phyloP scores from a whole-genome alignment of 2,329 filamentous ascomycete genomes.

The Acephala macrosclerotiorum region DNA sequence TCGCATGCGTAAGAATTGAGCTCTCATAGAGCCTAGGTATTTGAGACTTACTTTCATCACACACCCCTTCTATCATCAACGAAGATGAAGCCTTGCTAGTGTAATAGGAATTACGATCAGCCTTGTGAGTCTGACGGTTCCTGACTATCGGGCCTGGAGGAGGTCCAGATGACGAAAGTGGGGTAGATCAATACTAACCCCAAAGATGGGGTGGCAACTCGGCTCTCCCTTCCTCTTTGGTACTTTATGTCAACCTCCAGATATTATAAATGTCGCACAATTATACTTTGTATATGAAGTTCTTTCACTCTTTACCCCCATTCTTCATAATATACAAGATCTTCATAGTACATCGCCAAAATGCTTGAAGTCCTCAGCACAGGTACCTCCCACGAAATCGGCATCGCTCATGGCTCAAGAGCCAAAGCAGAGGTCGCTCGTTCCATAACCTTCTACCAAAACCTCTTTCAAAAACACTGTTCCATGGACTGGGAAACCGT shows the following conservation, averaged over 20 bases:
- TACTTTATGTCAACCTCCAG: background rate
- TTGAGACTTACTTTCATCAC: no score
- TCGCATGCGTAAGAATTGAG: background rate
- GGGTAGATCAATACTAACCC: background rate
- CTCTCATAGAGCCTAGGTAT: no score
- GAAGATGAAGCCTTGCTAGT: background rate
- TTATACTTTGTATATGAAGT: no score
- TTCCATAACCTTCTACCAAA: conserved; percentile 47
- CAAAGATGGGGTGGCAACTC: conserved; percentile 9
- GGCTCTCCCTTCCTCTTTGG: background rate
- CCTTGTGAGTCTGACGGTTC: background rate
- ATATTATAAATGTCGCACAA: background rate
- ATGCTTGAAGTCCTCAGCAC: conserved; percentile 34
- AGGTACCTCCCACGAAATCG: conserved; percentile 43
- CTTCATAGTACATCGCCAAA: conserved; percentile 1
- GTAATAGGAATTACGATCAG: background rate
- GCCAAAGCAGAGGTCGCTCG: conserved; percentile 44
- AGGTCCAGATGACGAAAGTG: background rate
- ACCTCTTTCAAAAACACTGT: conserved; percentile 45
- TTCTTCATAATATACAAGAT: background rate
- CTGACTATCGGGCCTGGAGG: background rate
- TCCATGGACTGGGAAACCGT: conserved; percentile 44
- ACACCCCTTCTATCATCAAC: background rate
- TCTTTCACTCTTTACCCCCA: no score
- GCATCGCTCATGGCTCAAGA: conserved; percentile 44